Conservation (phyloP, 805 yeast species). For the Zygosaccharomyces siamensis region DNA sequence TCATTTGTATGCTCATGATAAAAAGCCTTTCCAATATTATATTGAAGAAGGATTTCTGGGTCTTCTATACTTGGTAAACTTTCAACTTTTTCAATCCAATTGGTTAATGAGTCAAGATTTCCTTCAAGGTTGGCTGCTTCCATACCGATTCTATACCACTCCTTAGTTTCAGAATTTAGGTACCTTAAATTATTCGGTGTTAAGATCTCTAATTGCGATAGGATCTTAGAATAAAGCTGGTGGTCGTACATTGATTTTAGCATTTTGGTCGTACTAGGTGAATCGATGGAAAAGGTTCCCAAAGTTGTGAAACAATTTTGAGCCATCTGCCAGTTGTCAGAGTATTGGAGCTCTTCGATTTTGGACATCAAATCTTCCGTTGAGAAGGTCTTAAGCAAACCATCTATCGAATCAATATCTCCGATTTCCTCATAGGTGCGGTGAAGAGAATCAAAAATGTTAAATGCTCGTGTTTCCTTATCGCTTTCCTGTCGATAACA, state of each 20-base stretch:
- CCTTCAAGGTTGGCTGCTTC: conserved; percentile 72
- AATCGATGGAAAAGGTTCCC: conserved; percentile 40
- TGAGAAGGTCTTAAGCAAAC: conserved; percentile 70
- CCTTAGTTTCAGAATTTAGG: conserved; percentile 34
- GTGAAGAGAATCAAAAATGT: conserved; percentile 49
- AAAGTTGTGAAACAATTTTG: conserved; percentile 76
- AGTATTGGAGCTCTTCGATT: conserved; percentile 73
- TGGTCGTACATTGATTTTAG: conserved; percentile 70
- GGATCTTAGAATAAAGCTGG: conserved; percentile 65
- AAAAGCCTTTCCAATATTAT: conserved; percentile 63
- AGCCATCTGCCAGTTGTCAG: conserved; percentile 82
- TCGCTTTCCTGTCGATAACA: conserved; percentile 44
- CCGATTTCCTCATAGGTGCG: conserved; percentile 80
- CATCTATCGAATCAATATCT: conserved; percentile 87
- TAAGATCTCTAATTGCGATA: conserved; percentile 44
- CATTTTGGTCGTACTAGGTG: conserved; percentile 46
- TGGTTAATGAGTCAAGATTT: conserved; percentile 42
- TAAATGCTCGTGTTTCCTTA: conserved; percentile 11
- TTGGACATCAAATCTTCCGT: conserved; percentile 68
- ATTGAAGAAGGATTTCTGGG: conserved; percentile 49
- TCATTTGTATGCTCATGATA: conserved; percentile 40
- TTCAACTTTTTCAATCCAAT: conserved; percentile 58
- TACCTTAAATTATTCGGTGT: conserved; percentile 36
- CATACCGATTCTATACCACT: conserved; percentile 64
- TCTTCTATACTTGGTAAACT: conserved; percentile 42